phyloP scores from a whole-genome alignment of 73 alveolate species.

The Paramecium sonneborni region DNA sequence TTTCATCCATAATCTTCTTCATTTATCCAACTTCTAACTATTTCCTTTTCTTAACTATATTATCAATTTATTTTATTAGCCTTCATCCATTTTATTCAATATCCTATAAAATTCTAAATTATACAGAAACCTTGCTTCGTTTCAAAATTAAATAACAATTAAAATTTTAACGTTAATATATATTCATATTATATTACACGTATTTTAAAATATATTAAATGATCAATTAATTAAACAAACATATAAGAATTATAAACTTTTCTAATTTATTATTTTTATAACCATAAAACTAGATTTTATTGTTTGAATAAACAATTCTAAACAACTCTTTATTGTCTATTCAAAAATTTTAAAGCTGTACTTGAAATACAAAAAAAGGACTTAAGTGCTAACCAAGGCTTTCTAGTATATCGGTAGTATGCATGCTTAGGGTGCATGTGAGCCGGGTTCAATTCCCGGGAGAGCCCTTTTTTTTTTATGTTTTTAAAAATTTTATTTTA shows the following conservation, averaged over 20 bases:
- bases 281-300: background rate
- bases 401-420: constrained; percentile 51
- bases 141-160: background rate
- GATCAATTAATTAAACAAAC: background rate
- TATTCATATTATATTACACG: background rate
- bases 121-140: background rate
- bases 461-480: constrained; percentile 24
- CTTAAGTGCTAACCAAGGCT: background rate
- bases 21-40: background rate
- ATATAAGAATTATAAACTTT: background rate
- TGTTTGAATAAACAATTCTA: background rate
- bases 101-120: background rate
- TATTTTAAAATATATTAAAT: background rate
- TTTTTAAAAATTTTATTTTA: background rate
- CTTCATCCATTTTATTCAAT: background rate
- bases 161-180: background rate
- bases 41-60: background rate
- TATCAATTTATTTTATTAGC: background rate
- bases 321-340: background rate
- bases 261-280: background rate
- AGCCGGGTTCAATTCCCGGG: constrained; percentile 49
- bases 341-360: background rate
- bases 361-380: background rate
- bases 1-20: background rate
- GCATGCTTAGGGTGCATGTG: constrained; percentile 52